Conservation (phyloP, 2,329 filamentous ascomycete genomes). For the Eutypella sp. region DNA sequence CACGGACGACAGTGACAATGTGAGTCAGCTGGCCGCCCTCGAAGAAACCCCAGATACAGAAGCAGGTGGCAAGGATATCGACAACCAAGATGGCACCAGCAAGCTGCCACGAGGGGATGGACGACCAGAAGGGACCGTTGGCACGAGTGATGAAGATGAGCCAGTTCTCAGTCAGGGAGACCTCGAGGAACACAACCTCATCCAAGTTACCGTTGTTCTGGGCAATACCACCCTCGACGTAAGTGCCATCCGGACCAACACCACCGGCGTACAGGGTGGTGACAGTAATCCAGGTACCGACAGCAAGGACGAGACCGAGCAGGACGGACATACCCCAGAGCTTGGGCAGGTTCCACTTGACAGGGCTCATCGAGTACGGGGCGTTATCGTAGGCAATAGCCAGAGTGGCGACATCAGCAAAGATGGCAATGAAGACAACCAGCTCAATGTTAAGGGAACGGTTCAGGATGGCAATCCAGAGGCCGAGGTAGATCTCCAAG, state of each 20-base stretch:
- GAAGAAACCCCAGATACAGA: conserved; percentile 84
- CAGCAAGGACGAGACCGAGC: conserved; percentile 73
- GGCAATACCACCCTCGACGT: conserved; percentile 72
- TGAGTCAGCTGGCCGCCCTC: conserved; percentile 58
- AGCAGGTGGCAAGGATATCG: conserved; percentile 78
- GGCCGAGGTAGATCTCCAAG: conserved; percentile 83
- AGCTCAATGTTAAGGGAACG: conserved; percentile 77
- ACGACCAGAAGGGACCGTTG: conserved; percentile 89
- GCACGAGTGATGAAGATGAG: conserved; percentile 94
- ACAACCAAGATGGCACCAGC: conserved; percentile 72
- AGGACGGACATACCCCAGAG: conserved; percentile 90
- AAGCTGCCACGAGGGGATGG: conserved; percentile 82
- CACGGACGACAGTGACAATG: conserved; percentile 79
- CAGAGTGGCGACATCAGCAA: conserved; percentile 86
- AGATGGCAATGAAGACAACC: conserved; percentile 91
- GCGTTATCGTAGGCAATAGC: conserved; percentile 93
- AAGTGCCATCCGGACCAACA: conserved; percentile 23
- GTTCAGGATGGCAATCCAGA: conserved; percentile 89
- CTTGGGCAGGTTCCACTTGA: conserved; percentile 94
- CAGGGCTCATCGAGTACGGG: conserved; percentile 76
- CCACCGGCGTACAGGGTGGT: conserved; percentile 69
- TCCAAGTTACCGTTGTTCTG: conserved; percentile 84
- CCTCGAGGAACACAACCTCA: conserved; percentile 81
- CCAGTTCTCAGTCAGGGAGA: conserved; percentile 91
- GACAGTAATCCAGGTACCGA: conserved; percentile 84